These are phyloP conservation scores for Phaeotremella skinneri DNA, from an alignment of 768 basidiomycete species.

Conservation along the genomic window DNA sequence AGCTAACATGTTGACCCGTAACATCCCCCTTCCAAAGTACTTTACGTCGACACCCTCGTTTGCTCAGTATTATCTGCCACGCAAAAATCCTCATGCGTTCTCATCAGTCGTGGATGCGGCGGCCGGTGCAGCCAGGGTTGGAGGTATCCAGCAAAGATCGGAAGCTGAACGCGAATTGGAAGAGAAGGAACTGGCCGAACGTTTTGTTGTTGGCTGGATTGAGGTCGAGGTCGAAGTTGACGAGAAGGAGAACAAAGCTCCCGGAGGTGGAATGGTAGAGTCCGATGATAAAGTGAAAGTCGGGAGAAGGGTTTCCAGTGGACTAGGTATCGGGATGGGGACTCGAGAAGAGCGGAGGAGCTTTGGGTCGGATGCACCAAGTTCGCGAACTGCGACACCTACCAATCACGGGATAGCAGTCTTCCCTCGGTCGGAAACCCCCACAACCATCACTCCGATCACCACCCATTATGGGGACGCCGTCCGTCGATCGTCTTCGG, in stretches of 20 bases:
- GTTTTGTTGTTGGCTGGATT: constrained; percentile 49
- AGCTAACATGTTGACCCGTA: constrained; percentile 36
- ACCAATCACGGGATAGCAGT: constrained; percentile 3
- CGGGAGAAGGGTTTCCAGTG: neutral
- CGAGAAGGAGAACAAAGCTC: constrained; percentile 1
- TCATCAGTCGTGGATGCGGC: constrained; percentile 29
- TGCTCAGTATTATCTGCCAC: constrained; percentile 48
- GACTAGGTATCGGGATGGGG: constrained; percentile 20
- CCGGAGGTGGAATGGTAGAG: neutral
- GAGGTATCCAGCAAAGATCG: constrained; percentile 15
- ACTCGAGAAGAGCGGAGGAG: constrained; percentile 32
- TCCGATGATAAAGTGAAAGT: neutral
- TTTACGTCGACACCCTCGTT: constrained; percentile 47
- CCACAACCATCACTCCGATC: neutral
- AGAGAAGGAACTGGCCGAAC: constrained; percentile 37
- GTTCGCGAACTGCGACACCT: constrained; percentile 28
- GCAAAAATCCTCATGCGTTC: constrained; percentile 46
- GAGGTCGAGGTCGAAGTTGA: constrained; percentile 30
- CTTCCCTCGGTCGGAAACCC: constrained; percentile 1
- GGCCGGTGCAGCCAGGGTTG: constrained; percentile 25
- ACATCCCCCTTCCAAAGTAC: constrained; percentile 51
- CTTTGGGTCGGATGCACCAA: constrained; percentile 30
- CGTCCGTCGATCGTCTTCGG: neutral
- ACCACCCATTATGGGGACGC: neutral
- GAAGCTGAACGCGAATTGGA: constrained; percentile 20